Conservation (phyloP, 768 basidiomycete species). For the Tulasnella sp. region DNA sequence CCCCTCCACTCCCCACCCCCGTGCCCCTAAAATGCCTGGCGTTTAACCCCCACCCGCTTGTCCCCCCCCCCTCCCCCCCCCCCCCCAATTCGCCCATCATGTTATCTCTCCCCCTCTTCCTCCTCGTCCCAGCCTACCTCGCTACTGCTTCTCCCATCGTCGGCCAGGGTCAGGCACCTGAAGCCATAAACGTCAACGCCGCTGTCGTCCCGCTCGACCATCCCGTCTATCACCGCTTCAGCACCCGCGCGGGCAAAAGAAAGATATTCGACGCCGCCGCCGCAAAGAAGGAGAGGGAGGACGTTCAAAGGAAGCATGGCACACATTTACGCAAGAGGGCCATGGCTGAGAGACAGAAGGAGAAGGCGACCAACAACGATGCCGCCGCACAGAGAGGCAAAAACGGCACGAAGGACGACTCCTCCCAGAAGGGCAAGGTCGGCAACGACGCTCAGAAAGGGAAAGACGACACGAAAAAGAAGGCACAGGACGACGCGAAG, state of each 20-base stretch:
- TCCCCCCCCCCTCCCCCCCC: neutral
- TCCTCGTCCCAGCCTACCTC: neutral
- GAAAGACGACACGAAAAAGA: neutral
- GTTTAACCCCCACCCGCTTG: no score
- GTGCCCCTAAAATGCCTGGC: no score
- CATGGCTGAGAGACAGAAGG: neutral
- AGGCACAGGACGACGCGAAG: neutral
- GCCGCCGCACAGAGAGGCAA: neutral
- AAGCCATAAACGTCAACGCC: neutral
- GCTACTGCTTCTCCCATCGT: neutral
- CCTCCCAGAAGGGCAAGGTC: neutral
- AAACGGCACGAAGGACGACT: neutral
- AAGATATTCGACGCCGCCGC: neutral
- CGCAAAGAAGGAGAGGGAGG: neutral
- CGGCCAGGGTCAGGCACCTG: neutral
- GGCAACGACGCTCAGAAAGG: neutral
- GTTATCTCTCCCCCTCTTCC: slow-evolving; percentile 2
- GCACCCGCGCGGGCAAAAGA: neutral
- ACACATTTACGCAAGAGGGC: neutral
- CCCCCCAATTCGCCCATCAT: neutral
- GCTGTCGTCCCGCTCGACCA: neutral
- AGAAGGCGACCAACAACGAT: neutral
- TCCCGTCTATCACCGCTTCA: slow-evolving; percentile 8
- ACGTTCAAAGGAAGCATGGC: neutral
- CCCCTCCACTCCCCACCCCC: no score